Evolutionary conservation across 2,329 filamentous ascomycete genomes (phyloP).

Genomic region (Paracamarosporium sp.): DNA sequence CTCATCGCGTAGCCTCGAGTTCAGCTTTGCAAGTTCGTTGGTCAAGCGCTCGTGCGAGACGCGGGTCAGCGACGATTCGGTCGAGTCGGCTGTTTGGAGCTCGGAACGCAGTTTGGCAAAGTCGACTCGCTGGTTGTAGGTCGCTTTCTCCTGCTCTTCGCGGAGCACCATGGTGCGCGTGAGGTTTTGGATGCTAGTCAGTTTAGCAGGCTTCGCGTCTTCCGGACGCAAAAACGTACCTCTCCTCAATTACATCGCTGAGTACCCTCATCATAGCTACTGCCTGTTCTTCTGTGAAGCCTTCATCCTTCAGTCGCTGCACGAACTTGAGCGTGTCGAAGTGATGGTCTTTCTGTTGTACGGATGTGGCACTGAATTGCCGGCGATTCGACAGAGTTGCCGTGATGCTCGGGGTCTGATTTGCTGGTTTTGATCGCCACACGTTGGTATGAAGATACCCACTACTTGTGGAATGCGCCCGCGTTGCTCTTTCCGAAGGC

Average conservation of each 20-base stretch:
- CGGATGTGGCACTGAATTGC: conserved; percentile 71
- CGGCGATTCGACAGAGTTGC: conserved; percentile 24
- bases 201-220: conserved; percentile 3
- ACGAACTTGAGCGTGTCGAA: conserved; percentile 99
- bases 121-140: conserved; percentile 88
- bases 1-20: conserved; percentile 87
- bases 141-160: conserved; percentile 85
- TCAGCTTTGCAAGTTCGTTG: conserved; percentile 94
- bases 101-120: conserved; percentile 97
- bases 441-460: conserved; percentile 10
- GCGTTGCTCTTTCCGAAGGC: conserved; percentile 19
- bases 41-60: conserved; percentile 90
- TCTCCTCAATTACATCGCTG: conserved; percentile 96
- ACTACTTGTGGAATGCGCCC: conserved; percentile 12
- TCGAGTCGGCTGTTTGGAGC: conserved; percentile 88
- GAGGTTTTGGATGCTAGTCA: conserved; percentile 84
- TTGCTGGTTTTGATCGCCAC: conserved; percentile 9
- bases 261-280: conserved; percentile 99
- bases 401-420: conserved; percentile 10
- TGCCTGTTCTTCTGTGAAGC: conserved; percentile 93
- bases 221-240: conserved; percentile 53
- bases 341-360: conserved; percentile 78
- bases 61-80: conserved; percentile 86
- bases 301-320: conserved; percentile 84
- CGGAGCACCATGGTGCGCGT: conserved; percentile 97